phyloP scores from a whole-genome alignment of 164 flowering plant species.

The Brasenia schreberi region DNA sequence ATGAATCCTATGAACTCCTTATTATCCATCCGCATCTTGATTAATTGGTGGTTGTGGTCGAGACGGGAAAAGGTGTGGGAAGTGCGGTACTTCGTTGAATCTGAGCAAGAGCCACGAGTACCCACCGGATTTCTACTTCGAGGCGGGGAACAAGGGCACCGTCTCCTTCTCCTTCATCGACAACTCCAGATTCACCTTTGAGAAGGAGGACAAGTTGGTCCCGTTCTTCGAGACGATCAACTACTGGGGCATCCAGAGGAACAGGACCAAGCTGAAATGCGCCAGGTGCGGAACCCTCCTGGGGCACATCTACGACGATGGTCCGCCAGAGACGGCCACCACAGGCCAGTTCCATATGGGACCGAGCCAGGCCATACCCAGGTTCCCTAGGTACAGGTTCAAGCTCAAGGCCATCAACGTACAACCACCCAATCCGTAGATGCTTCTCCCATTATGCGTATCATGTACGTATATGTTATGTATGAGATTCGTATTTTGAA shows the following conservation, averaged over 20 bases:
- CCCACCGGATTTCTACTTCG: conserved; percentile 76
- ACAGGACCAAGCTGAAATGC: conserved; percentile 70
- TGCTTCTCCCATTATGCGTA: no score
- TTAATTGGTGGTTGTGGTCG: no score
- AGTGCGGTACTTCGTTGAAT: conserved; percentile 59
- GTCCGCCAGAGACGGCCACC: conserved; percentile 60
- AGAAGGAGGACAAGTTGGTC: conserved; percentile 73
- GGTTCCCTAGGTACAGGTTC: conserved; percentile 76
- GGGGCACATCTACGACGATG: conserved; percentile 87
- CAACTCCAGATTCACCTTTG: conserved; percentile 44
- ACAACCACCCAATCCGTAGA: background rate
- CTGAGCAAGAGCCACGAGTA: conserved; percentile 40
- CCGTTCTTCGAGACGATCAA: conserved; percentile 90
- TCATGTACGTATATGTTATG: no score
- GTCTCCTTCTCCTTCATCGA: conserved; percentile 67
- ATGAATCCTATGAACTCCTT: background rate
- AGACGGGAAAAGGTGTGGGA: conserved; percentile 24
- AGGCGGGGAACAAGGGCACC: conserved; percentile 86
- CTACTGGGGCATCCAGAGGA: conserved; percentile 94
- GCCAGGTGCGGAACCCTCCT: conserved; percentile 42
- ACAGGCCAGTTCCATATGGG: conserved; percentile 78
- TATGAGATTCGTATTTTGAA: no score
- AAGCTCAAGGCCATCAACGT: conserved; percentile 52
- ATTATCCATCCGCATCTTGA: no score
- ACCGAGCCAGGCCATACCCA: conserved; percentile 87